Base-by-base conservation (phyloP, 148 eudicot species). In the Dianthus caryophyllus region DNA sequence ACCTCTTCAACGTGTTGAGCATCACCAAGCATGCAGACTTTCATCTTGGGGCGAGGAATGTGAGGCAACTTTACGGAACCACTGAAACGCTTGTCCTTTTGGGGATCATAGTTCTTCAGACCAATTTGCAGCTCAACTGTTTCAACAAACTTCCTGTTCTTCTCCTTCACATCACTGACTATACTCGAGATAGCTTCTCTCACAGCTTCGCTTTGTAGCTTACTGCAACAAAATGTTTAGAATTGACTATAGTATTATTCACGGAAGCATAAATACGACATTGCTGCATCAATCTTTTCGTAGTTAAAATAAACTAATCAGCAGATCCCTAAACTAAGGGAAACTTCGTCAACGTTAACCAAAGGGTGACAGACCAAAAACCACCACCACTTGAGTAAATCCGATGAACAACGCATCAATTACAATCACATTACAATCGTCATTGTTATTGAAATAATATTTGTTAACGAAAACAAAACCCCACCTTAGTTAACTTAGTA, bases 1-100 rank as follows among this genome's bases (percentile, higher is more conserved):
- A 88, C 95, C 86, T 85, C 90, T 73, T 82, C 95, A 25, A 88
- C 90, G 18, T 88, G 95, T 67, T 85, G 95, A 4, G 95, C 90
- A 83, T 88, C 95, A 12, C 95, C 95, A 70, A 88, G 95, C 95
- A 88, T 85, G 83, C 95, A 85, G 59, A 88, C 85, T 43, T 82
- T 88, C 90, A 88, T 83, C 82, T 85, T 88, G 20, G 95, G 95
- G 17, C 90, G 85, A 48, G 94, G 90, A 22, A 88, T 82, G 76
- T 88, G 86, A 22, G 95, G 90, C 86, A 88, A 75, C 85, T 80
- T 88, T n/a, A 88, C 95, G 0, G 95, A 83, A 18, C 90, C 95
- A 76, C 95, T 88, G 82, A 88, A 88, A 80, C 95, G 95, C 79
- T 88, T 88, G 69, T 88, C 95, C 82, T 88, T 88, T 54, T 85